Evolutionary conservation across 169 alveolate species (phyloP).

Genomic region (Eimeria sp.): DNA sequence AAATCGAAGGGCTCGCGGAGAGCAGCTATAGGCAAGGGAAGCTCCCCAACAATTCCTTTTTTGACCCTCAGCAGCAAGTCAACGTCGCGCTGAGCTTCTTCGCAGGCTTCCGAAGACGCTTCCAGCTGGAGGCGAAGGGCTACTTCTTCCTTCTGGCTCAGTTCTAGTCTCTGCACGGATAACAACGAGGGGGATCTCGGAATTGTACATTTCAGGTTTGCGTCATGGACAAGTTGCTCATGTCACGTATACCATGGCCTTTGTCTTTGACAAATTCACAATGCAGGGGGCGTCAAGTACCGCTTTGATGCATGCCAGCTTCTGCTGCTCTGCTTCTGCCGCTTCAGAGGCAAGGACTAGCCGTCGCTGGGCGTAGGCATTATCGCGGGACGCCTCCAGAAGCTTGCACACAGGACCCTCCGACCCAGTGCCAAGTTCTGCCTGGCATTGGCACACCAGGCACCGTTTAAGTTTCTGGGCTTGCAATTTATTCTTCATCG

Average conservation of each 20-base stretch:
- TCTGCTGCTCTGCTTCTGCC: constrained; percentile 61
- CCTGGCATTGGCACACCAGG: constrained; percentile 14
- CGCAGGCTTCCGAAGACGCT: not conserved
- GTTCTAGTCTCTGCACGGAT: constrained; percentile 17
- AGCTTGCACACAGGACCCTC: constrained; percentile 23
- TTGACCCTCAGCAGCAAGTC: constrained; percentile 49
- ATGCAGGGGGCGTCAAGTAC: not conserved
- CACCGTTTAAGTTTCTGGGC: not conserved
- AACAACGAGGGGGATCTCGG: not conserved
- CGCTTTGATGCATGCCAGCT: constrained; percentile 15
- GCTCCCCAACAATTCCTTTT: constrained; percentile 53
- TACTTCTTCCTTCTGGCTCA: constrained; percentile 35
- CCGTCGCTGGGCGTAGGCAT: constrained; percentile 21
- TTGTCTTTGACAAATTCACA: not conserved
- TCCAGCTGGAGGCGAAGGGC: constrained; percentile 31
- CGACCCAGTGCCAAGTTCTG: not conserved
- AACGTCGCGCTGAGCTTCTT: constrained; percentile 15
- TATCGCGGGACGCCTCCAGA: constrained; percentile 33
- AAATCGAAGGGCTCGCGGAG: constrained; percentile 53
- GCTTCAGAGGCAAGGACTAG: constrained; percentile 55
- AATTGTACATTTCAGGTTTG: not conserved
- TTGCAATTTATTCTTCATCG: not conserved
- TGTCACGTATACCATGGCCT: not conserved
- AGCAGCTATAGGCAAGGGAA: constrained; percentile 8
- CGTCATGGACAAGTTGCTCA: not conserved